These are phyloP conservation scores for Fusarium dlaminii DNA, from an alignment of 2,329 filamentous ascomycete species.

Conservation along the genomic window DNA sequence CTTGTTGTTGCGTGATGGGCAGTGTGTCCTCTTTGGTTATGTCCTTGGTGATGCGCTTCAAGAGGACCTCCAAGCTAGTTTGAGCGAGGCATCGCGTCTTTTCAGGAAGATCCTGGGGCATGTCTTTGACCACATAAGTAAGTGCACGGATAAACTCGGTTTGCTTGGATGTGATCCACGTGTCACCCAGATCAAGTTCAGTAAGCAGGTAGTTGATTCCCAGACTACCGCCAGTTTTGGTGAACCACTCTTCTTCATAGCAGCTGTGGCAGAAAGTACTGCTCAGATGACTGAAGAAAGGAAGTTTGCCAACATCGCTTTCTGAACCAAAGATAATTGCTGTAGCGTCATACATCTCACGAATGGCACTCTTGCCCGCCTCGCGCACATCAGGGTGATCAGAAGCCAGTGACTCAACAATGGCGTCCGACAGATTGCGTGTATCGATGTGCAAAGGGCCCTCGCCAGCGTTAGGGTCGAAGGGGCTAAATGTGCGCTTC, in stretches of 20 bases:
- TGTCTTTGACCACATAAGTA: conserved; percentile 98
- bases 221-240: conserved; percentile 89
- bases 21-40: conserved; percentile 78
- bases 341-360: conserved; percentile 80
- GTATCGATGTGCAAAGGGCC: conserved; percentile 88
- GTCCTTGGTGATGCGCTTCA: conserved; percentile 80
- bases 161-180: conserved; percentile 84
- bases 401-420: conserved; percentile 89
- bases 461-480: conserved; percentile 87
- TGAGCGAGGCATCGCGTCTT: conserved; percentile 87
- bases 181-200: conserved; percentile 82
- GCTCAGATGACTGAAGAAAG: conserved; percentile 85
- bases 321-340: conserved; percentile 81
- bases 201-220: conserved; percentile 91
- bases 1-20: conserved; percentile 50
- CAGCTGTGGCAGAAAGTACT: conserved; percentile 92
- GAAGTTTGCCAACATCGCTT: conserved; percentile 76
- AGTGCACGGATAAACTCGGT: conserved; percentile 90
- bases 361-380: conserved; percentile 80
- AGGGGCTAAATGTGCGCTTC: conserved; percentile 80
- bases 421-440: conserved; percentile 86
- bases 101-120: conserved; percentile 91
- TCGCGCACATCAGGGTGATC: conserved; percentile 84
- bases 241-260: conserved; percentile 98
- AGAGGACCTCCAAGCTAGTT: conserved; percentile 80